phyloP scores from a whole-genome alignment of 1,284 basidiomycete genomes.

The Phylloboletellus chloephorus region DNA sequence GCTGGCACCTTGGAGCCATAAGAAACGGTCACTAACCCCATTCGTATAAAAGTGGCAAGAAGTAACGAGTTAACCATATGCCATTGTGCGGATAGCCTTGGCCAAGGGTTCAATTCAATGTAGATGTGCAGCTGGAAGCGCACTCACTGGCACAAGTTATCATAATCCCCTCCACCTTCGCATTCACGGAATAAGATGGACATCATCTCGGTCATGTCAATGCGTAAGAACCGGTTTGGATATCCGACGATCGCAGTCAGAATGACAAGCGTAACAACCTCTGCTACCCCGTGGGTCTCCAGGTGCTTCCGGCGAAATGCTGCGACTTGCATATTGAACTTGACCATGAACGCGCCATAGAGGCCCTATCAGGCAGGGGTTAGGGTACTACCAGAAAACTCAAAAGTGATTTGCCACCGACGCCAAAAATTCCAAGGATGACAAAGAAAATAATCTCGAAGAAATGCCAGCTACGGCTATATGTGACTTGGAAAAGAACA shows the following conservation, averaged over 20 bases:
- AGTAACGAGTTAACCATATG: slow-evolving; percentile 89
- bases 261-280: slow-evolving; percentile 83
- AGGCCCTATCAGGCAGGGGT: slow-evolving; percentile 59
- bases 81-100: slow-evolving; percentile 88
- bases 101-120: slow-evolving; percentile 12
- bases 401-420: slow-evolving; percentile 35
- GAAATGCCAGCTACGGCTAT: slow-evolving; percentile 98
- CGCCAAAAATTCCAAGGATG: slow-evolving; percentile 93
- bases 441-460: slow-evolving; percentile 98
- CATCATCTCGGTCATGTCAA: slow-evolving; percentile 98
- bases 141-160: slow-evolving; percentile 91
- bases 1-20: slow-evolving; percentile 97
- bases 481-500: slow-evolving; percentile 96
- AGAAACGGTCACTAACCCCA: slow-evolving; percentile 82
- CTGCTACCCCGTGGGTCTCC: slow-evolving; percentile 77
- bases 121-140: slow-evolving; percentile 3
- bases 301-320: slow-evolving; percentile 91
- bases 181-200: slow-evolving; percentile 97
- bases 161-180: slow-evolving; percentile 88
- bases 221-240: slow-evolving; percentile 90
- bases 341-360: slow-evolving; percentile 95
- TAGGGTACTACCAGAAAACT: slow-evolving; percentile 2
- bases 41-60: slow-evolving; percentile 86
- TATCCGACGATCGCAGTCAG: slow-evolving; percentile 92
- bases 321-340: slow-evolving; percentile 93